phyloP scores from a whole-genome alignment of 768 basidiomycete species.

The Rhodotorula diobovata region DNA sequence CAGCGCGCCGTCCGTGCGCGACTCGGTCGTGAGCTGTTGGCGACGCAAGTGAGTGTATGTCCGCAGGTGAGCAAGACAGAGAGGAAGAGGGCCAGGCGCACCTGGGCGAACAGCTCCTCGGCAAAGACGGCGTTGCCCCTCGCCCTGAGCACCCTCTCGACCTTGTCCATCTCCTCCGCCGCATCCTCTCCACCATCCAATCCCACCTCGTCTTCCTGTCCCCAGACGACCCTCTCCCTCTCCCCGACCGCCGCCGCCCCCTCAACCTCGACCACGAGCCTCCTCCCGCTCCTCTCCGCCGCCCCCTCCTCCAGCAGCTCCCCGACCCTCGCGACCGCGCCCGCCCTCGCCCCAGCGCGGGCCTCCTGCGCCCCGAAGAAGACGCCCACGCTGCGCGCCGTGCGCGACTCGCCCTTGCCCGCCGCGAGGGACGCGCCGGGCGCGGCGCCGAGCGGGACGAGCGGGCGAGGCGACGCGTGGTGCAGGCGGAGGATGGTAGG shows the following conservation, averaged over 20 bases:
- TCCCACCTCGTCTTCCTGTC: neutral
- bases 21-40: constrained; percentile 21
- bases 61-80: neutral
- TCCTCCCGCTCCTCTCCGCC: constrained; percentile 11
- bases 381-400: constrained; percentile 29
- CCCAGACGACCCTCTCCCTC: constrained; percentile 6
- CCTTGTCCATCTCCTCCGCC: neutral
- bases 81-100: neutral
- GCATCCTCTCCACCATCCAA: constrained; percentile 7
- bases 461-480: neutral
- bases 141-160: constrained; percentile 8
- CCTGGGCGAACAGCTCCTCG: constrained; percentile 34
- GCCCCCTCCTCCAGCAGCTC: constrained; percentile 9
- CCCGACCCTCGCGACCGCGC: constrained; percentile 5
- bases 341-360: neutral
- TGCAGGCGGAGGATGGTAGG: constrained; percentile 22
- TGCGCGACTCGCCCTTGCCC: constrained; percentile 15
- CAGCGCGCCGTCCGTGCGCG: neutral
- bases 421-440: constrained; percentile 22
- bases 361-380: constrained; percentile 32
- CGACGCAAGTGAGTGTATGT: no score
- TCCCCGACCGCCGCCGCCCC: neutral
- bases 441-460: constrained; percentile 29
- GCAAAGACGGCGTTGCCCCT: constrained; percentile 25
- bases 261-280: constrained; percentile 4